Evolutionary conservation across 805 yeast genomes (phyloP).

Genomic region (Martiniozyma abietophila): DNA sequence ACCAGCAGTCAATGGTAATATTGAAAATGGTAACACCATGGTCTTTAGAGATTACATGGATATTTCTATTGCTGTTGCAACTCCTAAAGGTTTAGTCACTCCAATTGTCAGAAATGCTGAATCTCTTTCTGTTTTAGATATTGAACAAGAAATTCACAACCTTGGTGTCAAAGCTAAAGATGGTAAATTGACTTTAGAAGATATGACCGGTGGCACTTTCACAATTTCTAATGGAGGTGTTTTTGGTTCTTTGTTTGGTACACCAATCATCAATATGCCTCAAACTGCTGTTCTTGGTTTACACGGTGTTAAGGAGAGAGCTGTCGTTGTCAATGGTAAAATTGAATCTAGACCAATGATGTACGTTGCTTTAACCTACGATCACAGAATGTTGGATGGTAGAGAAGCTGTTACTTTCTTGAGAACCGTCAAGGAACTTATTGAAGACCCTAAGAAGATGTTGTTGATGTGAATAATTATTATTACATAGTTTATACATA

Average conservation of each 20-base stretch:
- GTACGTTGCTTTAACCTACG: slow-evolving; percentile 97
- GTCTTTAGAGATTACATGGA: slow-evolving; percentile 96
- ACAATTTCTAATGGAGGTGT: slow-evolving; percentile 99
- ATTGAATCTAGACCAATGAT: slow-evolving; percentile 97
- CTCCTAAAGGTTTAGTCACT: slow-evolving; percentile 98
- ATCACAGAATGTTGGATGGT: slow-evolving; percentile 96
- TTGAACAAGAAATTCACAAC: slow-evolving; percentile 75
- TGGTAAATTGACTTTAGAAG: slow-evolving; percentile 92
- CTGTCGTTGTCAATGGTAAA: slow-evolving; percentile 85
- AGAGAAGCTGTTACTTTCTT: slow-evolving; percentile 97
- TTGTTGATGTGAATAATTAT: slow-evolving; percentile 35
- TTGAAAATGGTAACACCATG: slow-evolving; percentile 85
- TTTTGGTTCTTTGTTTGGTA: slow-evolving; percentile 94
- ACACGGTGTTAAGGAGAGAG: slow-evolving; percentile 96
- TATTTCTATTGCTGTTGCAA: slow-evolving; percentile 94
- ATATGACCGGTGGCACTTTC: slow-evolving; percentile 99
- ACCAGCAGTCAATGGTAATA: slow-evolving; percentile 93
- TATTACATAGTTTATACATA: background rate
- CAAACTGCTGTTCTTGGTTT: slow-evolving; percentile 97
- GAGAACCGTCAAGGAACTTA: slow-evolving; percentile 90
- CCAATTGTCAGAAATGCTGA: slow-evolving; percentile 98
- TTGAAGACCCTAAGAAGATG: slow-evolving; percentile 99
- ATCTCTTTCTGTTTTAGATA: slow-evolving; percentile 75
- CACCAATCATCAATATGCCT: slow-evolving; percentile 97
- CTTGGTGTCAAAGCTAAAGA: slow-evolving; percentile 94